phyloP scores from a whole-genome alignment of 108 stramenopile genomes.

The Skeletonema potamos region DNA sequence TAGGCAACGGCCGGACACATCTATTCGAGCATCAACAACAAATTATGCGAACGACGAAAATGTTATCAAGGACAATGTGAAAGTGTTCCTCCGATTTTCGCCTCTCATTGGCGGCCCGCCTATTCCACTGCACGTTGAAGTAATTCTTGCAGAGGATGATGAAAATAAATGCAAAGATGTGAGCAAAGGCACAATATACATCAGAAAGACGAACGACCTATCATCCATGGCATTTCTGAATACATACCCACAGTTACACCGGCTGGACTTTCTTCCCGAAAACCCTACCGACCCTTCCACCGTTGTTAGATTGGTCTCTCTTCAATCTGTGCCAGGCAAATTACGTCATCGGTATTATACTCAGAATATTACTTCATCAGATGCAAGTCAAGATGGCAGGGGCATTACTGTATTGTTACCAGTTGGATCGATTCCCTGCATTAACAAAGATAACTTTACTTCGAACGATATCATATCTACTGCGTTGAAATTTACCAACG shows the following conservation, averaged over 20 bases:
- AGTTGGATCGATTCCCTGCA: not conserved
- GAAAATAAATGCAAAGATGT: not conserved
- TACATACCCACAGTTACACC: slow-evolving; percentile 13
- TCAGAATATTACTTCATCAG: not conserved
- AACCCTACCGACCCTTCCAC: slow-evolving; percentile 27
- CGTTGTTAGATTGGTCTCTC: slow-evolving; percentile 13
- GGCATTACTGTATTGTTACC: slow-evolving; percentile 8
- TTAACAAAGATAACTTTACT: not conserved
- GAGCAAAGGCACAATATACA: slow-evolving; percentile 4
- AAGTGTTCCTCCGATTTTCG: slow-evolving; percentile 34
- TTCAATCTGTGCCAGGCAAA: slow-evolving; percentile 25
- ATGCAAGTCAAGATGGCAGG: slow-evolving; percentile 1
- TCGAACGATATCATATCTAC: slow-evolving; percentile 12
- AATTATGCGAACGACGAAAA: not conserved
- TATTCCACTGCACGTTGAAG: slow-evolving; percentile 48
- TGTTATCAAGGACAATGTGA: not conserved
- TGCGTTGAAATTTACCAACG: slow-evolving; percentile 15
- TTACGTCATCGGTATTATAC: slow-evolving; percentile 23
- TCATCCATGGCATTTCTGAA: slow-evolving; percentile 3
- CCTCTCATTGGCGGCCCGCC: slow-evolving; percentile 45
- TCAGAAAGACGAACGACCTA: not conserved
- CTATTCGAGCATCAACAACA: not conserved
- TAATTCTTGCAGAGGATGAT: slow-evolving; percentile 19
- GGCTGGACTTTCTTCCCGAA: slow-evolving; percentile 41
- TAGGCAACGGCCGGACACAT: not conserved